Evolutionary conservation across 371 early-diverging fungal species (phyloP).

Genomic region (Phascolomyces articulosus): DNA sequence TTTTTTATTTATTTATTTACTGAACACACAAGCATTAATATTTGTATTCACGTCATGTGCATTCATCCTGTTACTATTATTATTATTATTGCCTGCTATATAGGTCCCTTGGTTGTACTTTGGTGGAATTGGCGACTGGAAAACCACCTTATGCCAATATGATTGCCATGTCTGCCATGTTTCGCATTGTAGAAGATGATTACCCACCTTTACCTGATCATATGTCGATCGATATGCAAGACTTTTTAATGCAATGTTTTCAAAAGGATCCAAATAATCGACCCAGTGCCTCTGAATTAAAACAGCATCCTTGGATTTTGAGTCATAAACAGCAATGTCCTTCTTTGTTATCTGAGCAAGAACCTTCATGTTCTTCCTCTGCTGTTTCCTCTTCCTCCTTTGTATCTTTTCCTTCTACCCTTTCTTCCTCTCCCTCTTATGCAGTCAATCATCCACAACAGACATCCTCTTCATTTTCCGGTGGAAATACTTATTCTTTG

Average conservation of each 20-base stretch:
- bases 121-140: conserved; percentile 86
- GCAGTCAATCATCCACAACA: neutral
- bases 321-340: conserved; percentile 31
- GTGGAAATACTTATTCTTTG: too few relatives aligned
- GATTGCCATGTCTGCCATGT: conserved; percentile 86
- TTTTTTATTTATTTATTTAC: neutral
- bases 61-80: too few relatives aligned
- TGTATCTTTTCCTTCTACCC: neutral
- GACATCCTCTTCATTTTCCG: neutral
- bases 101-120: conserved; percentile 84
- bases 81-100: neutral
- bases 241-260: conserved; percentile 82
- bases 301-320: conserved; percentile 74
- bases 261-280: conserved; percentile 75
- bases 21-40: too few relatives aligned
- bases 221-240: conserved; percentile 75
- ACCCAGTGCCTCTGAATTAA: conserved; percentile 71
- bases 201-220: conserved; percentile 85
- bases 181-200: conserved; percentile 89
- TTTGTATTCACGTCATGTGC: too few relatives aligned
- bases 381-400: neutral
- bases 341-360: neutral
- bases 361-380: neutral
- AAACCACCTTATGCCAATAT: conserved; percentile 86
- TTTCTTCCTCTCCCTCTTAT: neutral